Base-by-base conservation (phyloP, 2,329 filamentous ascomycete species). In the Colletotrichum sublineola region DNA sequence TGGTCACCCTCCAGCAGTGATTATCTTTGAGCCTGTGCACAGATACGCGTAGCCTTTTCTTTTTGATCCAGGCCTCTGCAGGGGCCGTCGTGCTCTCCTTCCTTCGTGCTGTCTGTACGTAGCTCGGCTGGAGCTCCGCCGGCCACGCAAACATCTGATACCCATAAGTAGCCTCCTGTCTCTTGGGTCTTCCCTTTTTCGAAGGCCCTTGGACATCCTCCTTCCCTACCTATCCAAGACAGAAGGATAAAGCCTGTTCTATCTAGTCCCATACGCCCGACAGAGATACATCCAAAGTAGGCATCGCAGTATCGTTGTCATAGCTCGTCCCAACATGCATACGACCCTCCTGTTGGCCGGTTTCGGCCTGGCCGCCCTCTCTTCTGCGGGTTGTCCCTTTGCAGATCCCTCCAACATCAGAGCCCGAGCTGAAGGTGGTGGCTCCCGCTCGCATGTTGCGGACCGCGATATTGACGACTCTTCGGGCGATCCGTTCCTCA, bases 381-480 rank as follows among this genome's bases (percentile, higher is more conserved):
- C 64, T 6, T 53, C 64, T 6, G 74, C 79, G 1, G 76, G 80
- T 44, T 84, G 82, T 40, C 82, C 82, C 11, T 83, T 77, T 68
- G 79, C 81, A 29, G 77, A 81, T 29, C 75, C 67, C 11, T 29
- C 67, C 40, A 71, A 73, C 42, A 56, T 73, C 61, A 62, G 66
- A 42, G 56, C 62, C 14, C 61, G 67, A 42, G 36, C 62, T 18
- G 71, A 73, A 7, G 74, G 58, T 20, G n/a, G 65, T 55, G n/a
- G 65, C 58, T 81, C 82, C 36, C 80, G 81, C 36, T 68, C 71
- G 7, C 79, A 82, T 62, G 68, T 84, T 2, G 56, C 75, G 18
- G 71, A 79, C 57, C 84, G 82, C 63, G 83, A 85, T 71, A 77
- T 88, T 6, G 86, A 91, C 70, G 90, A 92, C 74, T 84, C 83